Percentiles rank a stretch among this genome's conserved stretches.
Evolutionary conservation across 768 basidiomycete genomes (phyloP).

Genomic region (Albatrellus ellisii): DNA sequence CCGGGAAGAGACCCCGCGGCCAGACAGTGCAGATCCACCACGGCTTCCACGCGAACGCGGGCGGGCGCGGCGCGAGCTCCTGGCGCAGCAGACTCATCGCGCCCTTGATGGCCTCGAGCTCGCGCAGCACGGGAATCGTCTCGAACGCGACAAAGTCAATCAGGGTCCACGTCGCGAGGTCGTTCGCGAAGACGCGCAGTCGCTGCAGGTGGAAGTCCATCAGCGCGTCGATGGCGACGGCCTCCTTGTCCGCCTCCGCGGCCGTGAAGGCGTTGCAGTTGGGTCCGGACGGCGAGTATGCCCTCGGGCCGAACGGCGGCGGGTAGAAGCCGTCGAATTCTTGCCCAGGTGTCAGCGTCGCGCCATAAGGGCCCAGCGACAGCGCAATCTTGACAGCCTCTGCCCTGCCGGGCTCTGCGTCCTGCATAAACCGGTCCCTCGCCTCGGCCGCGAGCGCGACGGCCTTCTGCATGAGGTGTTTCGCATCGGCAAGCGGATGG

Average conservation of each 20-base stretch:
- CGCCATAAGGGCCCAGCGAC: conserved; percentile 66
- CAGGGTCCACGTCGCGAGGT: conserved; percentile 35
- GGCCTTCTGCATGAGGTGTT: conserved; percentile 36
- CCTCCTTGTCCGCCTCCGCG: conserved; percentile 18
- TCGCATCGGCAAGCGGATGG: conserved; percentile 29
- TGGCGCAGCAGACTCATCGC: conserved; percentile 35
- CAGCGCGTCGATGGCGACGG: conserved; percentile 35
- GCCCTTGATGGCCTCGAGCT: conserved; percentile 48
- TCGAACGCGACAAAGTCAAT: conserved; percentile 67
- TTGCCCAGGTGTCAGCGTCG: conserved; percentile 47
- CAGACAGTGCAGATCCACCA: conserved; percentile 72
- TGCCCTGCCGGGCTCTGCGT: conserved; percentile 1
- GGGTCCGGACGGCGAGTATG: conserved; percentile 11
- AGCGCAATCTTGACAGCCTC: conserved; percentile 38
- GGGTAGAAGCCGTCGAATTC: conserved; percentile 72
- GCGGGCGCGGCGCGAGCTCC: conserved; percentile 8
- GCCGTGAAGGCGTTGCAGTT: conserved; percentile 31
- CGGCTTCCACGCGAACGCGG: conserved; percentile 27
- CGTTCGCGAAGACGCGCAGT: conserved; percentile 36
- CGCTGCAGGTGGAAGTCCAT: conserved; percentile 51
- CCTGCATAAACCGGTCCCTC: conserved; percentile 21
- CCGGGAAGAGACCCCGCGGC: conserved; percentile 33
- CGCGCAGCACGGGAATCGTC: conserved; percentile 56
- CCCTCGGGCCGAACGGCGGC: conserved; percentile 56
- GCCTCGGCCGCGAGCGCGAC: conserved; percentile 40